Conservation (phyloP, 2,329 filamentous ascomycete species). For the Grosmannia serpens region DNA sequence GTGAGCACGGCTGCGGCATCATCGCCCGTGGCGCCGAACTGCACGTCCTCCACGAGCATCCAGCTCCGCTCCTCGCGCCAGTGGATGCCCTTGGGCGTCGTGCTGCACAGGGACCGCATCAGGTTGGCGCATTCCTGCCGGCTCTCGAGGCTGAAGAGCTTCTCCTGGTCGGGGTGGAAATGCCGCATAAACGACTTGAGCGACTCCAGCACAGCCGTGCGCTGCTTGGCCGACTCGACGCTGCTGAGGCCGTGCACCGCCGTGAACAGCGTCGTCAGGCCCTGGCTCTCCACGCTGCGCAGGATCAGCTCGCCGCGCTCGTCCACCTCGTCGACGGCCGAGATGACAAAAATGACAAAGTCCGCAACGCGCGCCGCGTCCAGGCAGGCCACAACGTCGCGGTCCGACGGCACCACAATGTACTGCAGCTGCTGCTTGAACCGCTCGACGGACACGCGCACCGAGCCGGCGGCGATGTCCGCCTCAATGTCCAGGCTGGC, state of each 20-base stretch:
- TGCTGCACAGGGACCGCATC: conserved; percentile 82
- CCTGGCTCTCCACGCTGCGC: conserved; percentile 81
- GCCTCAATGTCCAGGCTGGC: conserved; percentile 69
- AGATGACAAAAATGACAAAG: conserved; percentile 79
- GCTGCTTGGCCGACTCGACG: conserved; percentile 69
- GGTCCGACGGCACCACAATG: conserved; percentile 47
- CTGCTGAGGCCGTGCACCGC: conserved; percentile 69
- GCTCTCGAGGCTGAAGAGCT: conserved; percentile 77
- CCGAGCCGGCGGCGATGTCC: conserved; percentile 34
- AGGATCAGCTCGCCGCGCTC: conserved; percentile 74
- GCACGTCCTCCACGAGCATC: conserved; percentile 79
- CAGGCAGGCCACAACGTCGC: conserved; percentile 64
- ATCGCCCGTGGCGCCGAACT: conserved; percentile 50
- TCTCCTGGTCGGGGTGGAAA: conserved; percentile 88
- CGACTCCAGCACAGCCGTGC: conserved; percentile 64
- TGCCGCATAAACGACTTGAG: conserved; percentile 88
- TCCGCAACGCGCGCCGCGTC: conserved; percentile 84
- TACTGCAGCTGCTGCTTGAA: conserved; percentile 96
- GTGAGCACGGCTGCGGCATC: conserved; percentile 47
- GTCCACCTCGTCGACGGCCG: conserved; percentile 74
- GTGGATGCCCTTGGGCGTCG: conserved; percentile 81
- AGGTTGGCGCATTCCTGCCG: conserved; percentile 86
- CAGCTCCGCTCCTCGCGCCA: conserved; percentile 95
- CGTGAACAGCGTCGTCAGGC: conserved; percentile 83
- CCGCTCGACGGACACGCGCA: conserved; percentile 64